Evolutionary conservation across 805 yeast species (phyloP), one percentile per base, ranked within the genome.

Genomic region (Dipodascopsis uninucleata): DNA sequence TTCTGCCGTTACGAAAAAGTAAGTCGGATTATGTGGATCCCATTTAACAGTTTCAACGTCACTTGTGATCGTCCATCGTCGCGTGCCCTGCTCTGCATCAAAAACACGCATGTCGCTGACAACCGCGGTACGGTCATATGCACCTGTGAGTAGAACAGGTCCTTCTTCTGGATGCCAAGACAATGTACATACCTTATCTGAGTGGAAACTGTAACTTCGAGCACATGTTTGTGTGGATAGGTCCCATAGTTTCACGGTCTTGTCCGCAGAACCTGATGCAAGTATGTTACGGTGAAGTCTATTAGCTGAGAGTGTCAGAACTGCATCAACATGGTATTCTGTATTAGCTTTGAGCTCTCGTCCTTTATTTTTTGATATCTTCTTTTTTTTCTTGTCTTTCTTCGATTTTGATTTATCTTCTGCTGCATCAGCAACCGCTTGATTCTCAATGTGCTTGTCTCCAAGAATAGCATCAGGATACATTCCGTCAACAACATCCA

Each of bases 161-260:
- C 63, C 62, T 33, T 69, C 72, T 1, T 41, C 58, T 36, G 74
- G 75, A 63, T 85, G 90, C 97, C 97, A 93, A 60, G 83, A 83
- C 20, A 94, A 81, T 20, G 85, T 71, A 12, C 96, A 85, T 36
- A 93, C 95, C 60, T 85, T 88, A 52, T 79, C 79, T n/a, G 69
- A 67, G 67, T 93, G 98, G 49, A 87, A 74, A 3, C 68, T 60
- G 64, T 88, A 72, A 6, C 95, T 85, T 55, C 89, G 79, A 12
- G 82, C 96, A 22, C 90, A 94, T 37, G 68, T 69, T 37, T 84
- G 84, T 16, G 74, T 71, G 53, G 78, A 75, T 62, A 93, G 73
- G 66, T 93, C 98, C 98, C 98, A 93, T 56, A 93, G 72, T 67
- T 93, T 93, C 36, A 93, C 85, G 1, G 98, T 93, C 51, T 81